Percentiles rank a stretch among this genome's conserved stretches.
Evolutionary conservation across 441 rosid species (phyloP).

Genomic region (Lepidium campestre): DNA sequence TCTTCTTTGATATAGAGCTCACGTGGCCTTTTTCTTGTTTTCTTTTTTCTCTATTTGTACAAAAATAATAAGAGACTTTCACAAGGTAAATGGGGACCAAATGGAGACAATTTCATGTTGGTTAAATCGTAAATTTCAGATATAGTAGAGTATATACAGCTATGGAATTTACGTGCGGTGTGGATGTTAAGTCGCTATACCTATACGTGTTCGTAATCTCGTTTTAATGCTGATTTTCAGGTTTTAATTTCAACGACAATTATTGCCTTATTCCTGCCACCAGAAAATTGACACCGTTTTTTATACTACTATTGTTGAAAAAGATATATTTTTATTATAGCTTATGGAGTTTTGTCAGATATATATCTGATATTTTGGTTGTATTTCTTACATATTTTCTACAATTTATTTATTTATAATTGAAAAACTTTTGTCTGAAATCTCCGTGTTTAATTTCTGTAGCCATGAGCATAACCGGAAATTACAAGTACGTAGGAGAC

Average conservation of each 20-base stretch:
- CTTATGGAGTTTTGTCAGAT: too few relatives aligned
- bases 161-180: background rate
- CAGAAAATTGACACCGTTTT: conserved; percentile 2
- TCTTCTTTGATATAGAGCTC: background rate
- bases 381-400: too few relatives aligned
- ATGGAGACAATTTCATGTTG: background rate
- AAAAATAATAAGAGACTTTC: background rate
- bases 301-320: too few relatives aligned
- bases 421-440: too few relatives aligned
- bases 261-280: background rate
- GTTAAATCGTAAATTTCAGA: background rate
- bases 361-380: too few relatives aligned
- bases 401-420: too few relatives aligned
- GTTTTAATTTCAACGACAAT: background rate
- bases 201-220: background rate
- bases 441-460: background rate
- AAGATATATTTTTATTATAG: too few relatives aligned
- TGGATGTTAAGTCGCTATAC: background rate
- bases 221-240: background rate
- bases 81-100: background rate
- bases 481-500: background rate
- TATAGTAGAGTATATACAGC: background rate
- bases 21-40: background rate
- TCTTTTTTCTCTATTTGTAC: background rate
- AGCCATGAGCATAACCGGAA: background rate